These are phyloP conservation scores for Amesomyces nigricolor DNA, from an alignment of 2,329 filamentous ascomycete species.

Conservation along the genomic window DNA sequence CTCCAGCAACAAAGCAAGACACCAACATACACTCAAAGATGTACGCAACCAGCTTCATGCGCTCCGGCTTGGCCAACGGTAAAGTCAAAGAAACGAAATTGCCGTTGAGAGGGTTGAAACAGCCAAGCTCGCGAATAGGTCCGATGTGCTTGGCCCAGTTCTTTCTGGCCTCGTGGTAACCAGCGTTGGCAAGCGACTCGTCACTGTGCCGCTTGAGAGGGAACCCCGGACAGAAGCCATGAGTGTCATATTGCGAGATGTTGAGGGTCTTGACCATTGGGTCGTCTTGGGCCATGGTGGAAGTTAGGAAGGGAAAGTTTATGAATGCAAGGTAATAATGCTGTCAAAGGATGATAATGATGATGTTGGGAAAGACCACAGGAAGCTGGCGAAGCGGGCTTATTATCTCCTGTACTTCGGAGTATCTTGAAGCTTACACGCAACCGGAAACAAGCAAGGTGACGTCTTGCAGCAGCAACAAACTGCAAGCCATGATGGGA, in stretches of 20 bases:
- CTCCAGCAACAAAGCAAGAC: no score
- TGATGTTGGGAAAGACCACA: no score
- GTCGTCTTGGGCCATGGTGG: no score
- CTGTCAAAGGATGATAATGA: no score
- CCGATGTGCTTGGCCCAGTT: conserved; percentile 14
- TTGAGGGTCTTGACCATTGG: background rate
- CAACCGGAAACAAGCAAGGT: no score
- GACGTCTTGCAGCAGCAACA: no score
- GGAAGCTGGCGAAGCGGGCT: no score
- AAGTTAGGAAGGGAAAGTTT: no score
- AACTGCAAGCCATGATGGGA: no score
- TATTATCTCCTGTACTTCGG: no score
- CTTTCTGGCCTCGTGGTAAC: conserved; percentile 3
- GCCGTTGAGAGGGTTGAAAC: conserved; percentile 12
- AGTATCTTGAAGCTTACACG: no score
- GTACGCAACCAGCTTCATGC: conserved; percentile 9
- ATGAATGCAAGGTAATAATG: no score
- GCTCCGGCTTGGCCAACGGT: conserved; percentile 12
- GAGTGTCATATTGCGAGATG: conserved; percentile 6
- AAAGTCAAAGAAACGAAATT: conserved; percentile 9
- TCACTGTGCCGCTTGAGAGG: conserved; percentile 4
- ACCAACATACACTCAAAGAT: background rate
- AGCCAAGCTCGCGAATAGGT: conserved; percentile 5
- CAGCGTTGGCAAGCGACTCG: conserved; percentile 11
- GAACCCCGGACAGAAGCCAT: conserved; percentile 9